phyloP scores from a whole-genome alignment of 306 rosid genomes.

The Sesbania bispinosa region DNA sequence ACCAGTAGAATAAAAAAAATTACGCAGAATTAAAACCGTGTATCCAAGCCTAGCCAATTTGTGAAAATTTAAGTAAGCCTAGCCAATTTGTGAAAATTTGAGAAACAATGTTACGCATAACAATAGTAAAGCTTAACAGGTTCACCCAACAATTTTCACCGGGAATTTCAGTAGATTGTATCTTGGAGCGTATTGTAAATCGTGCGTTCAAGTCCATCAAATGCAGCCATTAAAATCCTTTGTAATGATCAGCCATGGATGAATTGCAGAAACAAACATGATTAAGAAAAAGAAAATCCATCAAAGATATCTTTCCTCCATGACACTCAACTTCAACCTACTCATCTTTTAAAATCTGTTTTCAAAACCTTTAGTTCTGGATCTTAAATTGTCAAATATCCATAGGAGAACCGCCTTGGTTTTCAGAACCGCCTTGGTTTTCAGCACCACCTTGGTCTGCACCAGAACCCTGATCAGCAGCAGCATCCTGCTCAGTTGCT shows the following conservation, averaged over 20 bases:
- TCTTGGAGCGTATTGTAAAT: slow-evolving; percentile 21
- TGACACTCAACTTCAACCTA: slow-evolving; percentile 29
- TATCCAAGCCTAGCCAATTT: background rate
- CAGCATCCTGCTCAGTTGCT: slow-evolving; percentile 42
- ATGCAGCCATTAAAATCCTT: slow-evolving; percentile 35
- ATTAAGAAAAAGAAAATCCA: slow-evolving; percentile 22
- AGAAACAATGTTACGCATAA: background rate
- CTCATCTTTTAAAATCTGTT: slow-evolving; percentile 25
- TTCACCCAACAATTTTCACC: slow-evolving; percentile 14
- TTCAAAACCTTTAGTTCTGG: background rate
- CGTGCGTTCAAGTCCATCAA: slow-evolving; percentile 29
- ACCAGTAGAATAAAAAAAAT: too few relatives aligned
- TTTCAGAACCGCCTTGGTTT: too few relatives aligned
- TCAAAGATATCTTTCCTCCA: slow-evolving; percentile 28
- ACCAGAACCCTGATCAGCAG: slow-evolving; percentile 34
- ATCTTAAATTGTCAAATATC: slow-evolving; percentile 56
- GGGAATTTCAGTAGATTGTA: slow-evolving; percentile 3
- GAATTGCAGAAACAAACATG: slow-evolving; percentile 37
- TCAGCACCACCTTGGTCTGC: slow-evolving; percentile 53
- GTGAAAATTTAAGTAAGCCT: background rate
- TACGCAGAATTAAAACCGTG: background rate
- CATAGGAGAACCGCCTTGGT: slow-evolving; percentile 75
- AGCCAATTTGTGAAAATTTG: background rate
- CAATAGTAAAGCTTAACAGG: background rate
- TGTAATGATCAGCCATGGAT: slow-evolving; percentile 32